phyloP scores from a whole-genome alignment of 139 green algal genomes.

The Picochlorum costavermella region DNA sequence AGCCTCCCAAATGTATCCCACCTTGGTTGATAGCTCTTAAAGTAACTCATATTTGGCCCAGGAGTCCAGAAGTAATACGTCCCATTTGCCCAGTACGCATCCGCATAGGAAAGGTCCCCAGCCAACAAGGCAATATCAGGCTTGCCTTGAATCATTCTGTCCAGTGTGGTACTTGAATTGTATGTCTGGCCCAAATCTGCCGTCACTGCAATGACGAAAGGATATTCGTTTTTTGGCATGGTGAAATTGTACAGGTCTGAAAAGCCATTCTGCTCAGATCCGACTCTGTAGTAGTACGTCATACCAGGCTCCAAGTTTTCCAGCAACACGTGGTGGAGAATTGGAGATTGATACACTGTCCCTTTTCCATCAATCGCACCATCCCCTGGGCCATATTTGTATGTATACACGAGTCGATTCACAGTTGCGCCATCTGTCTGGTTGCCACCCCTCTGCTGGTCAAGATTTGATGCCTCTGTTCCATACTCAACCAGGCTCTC shows the following conservation, averaged over 20 bases:
- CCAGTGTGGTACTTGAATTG: neutral
- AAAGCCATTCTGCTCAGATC: neutral
- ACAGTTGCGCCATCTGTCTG: neutral
- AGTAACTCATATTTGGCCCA: neutral
- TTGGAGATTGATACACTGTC: neutral
- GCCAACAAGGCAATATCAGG: neutral
- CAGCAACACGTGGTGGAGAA: constrained; percentile 7
- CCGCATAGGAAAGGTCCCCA: neutral
- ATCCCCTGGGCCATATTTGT: neutral
- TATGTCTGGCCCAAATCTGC: neutral
- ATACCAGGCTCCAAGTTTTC: neutral
- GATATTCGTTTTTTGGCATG: neutral
- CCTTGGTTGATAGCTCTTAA: neutral
- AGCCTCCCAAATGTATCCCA: neutral
- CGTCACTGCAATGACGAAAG: neutral
- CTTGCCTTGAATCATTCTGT: neutral
- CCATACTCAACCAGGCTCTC: neutral
- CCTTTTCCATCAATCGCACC: neutral
- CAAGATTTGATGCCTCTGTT: neutral
- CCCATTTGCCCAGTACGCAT: neutral
- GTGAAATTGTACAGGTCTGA: neutral
- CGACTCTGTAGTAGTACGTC: neutral
- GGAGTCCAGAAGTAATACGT: neutral
- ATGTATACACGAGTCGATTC: neutral
- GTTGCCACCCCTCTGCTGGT: neutral